Percentiles rank a stretch among this genome's conserved stretches.
phyloP scores from a whole-genome alignment of 257 asterid species.

The Perilla frutescens region DNA sequence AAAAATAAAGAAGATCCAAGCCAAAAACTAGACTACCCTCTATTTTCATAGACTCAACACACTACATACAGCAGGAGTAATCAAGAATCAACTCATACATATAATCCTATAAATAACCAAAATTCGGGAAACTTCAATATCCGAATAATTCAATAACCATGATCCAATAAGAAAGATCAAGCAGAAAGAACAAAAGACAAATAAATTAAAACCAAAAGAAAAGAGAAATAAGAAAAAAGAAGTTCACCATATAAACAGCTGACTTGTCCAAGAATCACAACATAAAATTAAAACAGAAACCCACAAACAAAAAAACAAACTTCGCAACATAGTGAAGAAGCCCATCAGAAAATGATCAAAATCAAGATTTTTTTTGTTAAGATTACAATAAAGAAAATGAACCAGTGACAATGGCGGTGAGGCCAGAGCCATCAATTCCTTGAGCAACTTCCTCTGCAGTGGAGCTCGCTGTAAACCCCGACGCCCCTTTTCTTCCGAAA shows the following conservation, averaged over 20 bases:
- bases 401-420: conserved; percentile 76
- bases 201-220: neutral
- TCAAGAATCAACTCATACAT: neutral
- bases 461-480: conserved; percentile 64
- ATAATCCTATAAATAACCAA: neutral
- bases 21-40: neutral
- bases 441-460: conserved; percentile 64
- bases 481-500: conserved; percentile 56
- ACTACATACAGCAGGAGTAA: neutral
- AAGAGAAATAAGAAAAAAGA: no score
- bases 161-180: neutral
- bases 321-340: conserved; percentile 15
- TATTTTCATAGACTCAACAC: no score
- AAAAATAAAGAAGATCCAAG: neutral
- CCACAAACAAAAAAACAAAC: neutral
- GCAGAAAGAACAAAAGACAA: neutral
- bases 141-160: neutral
- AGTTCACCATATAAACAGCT: neutral
- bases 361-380: neutral
- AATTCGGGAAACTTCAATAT: neutral
- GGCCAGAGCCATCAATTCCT: conserved; percentile 64
- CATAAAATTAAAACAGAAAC: conserved; percentile 8
- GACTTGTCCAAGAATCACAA: conserved; percentile 7
- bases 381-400: neutral
- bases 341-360: neutral